Conservation (phyloP, 257 asterid species). For the Penstemon barbatus region DNA sequence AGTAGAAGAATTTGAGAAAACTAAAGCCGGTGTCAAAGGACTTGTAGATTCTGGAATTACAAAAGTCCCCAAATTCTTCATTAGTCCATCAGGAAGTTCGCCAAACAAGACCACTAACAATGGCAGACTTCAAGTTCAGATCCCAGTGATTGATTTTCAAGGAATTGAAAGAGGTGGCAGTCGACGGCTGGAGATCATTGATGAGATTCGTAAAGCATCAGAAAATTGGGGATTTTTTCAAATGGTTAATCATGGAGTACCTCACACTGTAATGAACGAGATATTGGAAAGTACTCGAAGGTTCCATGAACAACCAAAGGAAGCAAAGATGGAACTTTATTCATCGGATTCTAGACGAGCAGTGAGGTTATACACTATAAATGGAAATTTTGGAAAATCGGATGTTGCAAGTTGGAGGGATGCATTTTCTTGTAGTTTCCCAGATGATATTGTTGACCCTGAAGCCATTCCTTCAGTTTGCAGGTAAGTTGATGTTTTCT, state of each 20-base stretch:
- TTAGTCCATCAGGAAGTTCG: conserved; percentile 30
- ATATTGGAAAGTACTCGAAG: conserved; percentile 43
- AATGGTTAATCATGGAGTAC: conserved; percentile 69
- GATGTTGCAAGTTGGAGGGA: conserved; percentile 72
- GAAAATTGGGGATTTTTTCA: conserved; percentile 73
- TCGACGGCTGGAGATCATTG: conserved; percentile 36
- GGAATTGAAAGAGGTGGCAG: conserved; percentile 33
- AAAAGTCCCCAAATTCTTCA: conserved; percentile 56
- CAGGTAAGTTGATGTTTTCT: conserved; percentile 40
- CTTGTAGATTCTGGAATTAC: conserved; percentile 60
- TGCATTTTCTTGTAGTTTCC: conserved; percentile 51
- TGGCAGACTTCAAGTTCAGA: conserved; percentile 24
- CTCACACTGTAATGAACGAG: conserved; percentile 40
- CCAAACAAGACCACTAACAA: background rate
- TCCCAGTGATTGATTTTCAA: conserved; percentile 53
- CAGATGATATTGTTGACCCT: conserved; percentile 42
- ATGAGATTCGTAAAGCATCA: conserved; percentile 53
- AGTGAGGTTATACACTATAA: conserved; percentile 50
- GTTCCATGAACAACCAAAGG: conserved; percentile 63
- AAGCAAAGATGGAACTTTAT: conserved; percentile 51
- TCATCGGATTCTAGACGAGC: conserved; percentile 45
- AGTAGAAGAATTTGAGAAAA: conserved; percentile 50
- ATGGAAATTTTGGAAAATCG: conserved; percentile 41
- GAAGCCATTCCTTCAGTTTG: conserved; percentile 52
- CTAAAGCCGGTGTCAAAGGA: conserved; percentile 73